Percentiles rank a stretch among this genome's conserved stretches.
Evolutionary conservation across 345 rosid genomes (phyloP).

Genomic region (Eucalyptus cloeziana): DNA sequence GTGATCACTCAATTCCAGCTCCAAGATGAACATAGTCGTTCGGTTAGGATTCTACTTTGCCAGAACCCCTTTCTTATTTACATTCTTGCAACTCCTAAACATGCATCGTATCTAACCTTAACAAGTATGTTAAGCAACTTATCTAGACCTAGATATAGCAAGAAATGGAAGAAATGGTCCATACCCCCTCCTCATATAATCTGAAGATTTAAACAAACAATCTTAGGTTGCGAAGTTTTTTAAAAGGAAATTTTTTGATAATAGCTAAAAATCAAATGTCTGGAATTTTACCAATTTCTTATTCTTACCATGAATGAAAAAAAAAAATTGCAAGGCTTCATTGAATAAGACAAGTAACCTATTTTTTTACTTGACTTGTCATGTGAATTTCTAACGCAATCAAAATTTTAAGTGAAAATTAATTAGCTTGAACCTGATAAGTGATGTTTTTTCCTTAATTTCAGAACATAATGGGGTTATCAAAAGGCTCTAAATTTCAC

Average conservation of each 20-base stretch:
- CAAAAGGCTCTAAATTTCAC: neutral
- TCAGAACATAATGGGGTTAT: neutral
- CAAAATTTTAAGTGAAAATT: neutral
- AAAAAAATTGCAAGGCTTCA: neutral
- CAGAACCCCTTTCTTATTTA: neutral
- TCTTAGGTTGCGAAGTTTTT: neutral
- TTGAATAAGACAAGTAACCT: neutral
- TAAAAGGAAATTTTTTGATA: neutral
- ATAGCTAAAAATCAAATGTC: neutral
- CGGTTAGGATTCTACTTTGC: neutral
- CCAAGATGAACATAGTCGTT: neutral
- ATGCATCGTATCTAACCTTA: neutral
- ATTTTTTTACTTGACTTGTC: neutral
- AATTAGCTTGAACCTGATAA: neutral
- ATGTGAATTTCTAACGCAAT: neutral
- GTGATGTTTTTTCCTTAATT: neutral
- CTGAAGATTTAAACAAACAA: neutral
- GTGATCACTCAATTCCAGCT: neutral
- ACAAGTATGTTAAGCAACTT: neutral
- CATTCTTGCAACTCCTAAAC: neutral
- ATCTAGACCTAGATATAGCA: neutral
- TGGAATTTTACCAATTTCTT: neutral
- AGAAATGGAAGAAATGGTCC: neutral
- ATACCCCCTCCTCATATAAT: neutral
- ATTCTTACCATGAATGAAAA: neutral